Percentiles rank a stretch among this genome's conserved stretches.
These are phyloP conservation scores for Lizanozyma gosingica DNA, from an alignment of 1,139 yeast species.

Conservation along the genomic window DNA sequence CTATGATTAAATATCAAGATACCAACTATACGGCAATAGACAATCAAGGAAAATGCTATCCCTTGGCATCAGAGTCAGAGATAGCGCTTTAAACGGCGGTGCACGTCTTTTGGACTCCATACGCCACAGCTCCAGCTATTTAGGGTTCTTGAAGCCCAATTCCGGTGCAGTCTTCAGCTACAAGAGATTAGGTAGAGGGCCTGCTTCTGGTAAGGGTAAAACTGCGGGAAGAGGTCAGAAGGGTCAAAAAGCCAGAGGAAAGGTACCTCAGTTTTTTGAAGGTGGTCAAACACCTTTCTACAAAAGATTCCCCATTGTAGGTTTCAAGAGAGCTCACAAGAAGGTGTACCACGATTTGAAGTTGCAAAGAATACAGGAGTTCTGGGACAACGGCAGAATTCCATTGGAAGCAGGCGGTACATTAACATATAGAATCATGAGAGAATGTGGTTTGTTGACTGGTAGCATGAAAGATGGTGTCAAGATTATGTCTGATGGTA, in stretches of 20 bases:
- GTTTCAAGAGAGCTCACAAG: constrained; percentile 59
- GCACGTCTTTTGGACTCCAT: background rate
- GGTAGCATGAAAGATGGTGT: constrained; percentile 76
- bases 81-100: background rate
- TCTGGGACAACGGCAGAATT: constrained; percentile 60
- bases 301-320: constrained; percentile 83
- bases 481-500: constrained; percentile 67
- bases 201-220: constrained; percentile 87
- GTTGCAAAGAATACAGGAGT: constrained; percentile 50
- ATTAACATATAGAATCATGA: constrained; percentile 65
- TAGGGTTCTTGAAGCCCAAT: constrained; percentile 31
- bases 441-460: constrained; percentile 60
- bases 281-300: constrained; percentile 98
- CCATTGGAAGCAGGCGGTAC: constrained; percentile 56
- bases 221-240: constrained; percentile 97
- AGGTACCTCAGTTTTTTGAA: constrained; percentile 89
- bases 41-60: background rate
- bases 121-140: background rate
- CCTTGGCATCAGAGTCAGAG: background rate
- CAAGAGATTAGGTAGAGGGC: constrained; percentile 93
- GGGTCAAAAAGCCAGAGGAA: constrained; percentile 96
- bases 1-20: too few relatives aligned
- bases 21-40: too few relatives aligned
- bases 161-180: constrained; percentile 33
- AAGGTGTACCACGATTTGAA: constrained; percentile 45